A percentile compares a stretch with the other conserved stretches of the same genome.
phyloP scores from a whole-genome alignment of 225 moss, liverwort and hornwort genomes.

The Lunularia cruciata region DNA sequence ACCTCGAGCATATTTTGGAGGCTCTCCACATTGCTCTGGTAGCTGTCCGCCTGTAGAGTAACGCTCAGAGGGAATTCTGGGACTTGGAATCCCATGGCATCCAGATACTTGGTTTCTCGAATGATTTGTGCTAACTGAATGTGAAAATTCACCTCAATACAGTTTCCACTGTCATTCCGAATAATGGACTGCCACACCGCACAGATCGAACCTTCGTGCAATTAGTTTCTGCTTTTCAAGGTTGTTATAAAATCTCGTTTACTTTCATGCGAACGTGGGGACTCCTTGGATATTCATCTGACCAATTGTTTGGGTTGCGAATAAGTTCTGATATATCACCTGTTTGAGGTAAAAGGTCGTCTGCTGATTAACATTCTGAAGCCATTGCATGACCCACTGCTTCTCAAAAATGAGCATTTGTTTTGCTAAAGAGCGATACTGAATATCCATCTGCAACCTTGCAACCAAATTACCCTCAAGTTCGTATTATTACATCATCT shows the following conservation, averaged over 20 bases:
- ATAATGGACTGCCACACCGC: slow-evolving; percentile 53
- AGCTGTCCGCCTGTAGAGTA: slow-evolving; percentile 78
- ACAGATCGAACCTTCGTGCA: no score
- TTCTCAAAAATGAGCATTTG: slow-evolving; percentile 89
- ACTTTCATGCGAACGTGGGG: no score
- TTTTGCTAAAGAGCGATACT: slow-evolving; percentile 67
- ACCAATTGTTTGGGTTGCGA: no score
- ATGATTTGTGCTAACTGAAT: slow-evolving; percentile 56
- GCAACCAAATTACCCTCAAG: neutral
- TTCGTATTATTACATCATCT: neutral
- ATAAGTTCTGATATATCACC: slow-evolving; percentile 34
- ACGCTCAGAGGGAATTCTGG: slow-evolving; percentile 81
- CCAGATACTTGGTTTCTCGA: slow-evolving; percentile 76
- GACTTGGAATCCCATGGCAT: slow-evolving; percentile 84
- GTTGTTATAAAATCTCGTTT: no score
- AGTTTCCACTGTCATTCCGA: slow-evolving; percentile 42
- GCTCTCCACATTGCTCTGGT: slow-evolving; percentile 60
- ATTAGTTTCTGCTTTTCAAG: no score
- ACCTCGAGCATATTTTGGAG: slow-evolving; percentile 82
- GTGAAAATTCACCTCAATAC: slow-evolving; percentile 75
- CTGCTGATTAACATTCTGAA: slow-evolving; percentile 59
- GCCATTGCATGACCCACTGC: slow-evolving; percentile 63
- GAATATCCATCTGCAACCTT: slow-evolving; percentile 66
- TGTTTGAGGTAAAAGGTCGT: slow-evolving; percentile 69
- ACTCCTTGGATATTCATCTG: no score